Evolutionary conservation across 768 basidiomycete species (phyloP).

Genomic region (Amanita pallidorosea): DNA sequence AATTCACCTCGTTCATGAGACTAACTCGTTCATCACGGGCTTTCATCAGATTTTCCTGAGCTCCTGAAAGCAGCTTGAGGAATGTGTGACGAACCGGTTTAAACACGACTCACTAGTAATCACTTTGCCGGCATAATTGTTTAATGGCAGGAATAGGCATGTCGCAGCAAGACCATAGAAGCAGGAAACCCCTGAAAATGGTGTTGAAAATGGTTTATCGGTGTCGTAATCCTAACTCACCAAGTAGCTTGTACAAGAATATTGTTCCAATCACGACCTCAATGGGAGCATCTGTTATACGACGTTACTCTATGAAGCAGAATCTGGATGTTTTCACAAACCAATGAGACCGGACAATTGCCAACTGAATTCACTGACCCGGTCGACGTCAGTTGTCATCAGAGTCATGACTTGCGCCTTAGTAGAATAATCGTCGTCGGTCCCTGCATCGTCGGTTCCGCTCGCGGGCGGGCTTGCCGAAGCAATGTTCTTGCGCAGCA

Average conservation of each 20-base stretch:
- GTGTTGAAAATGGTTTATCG: not conserved
- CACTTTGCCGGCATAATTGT: slow-evolving; percentile 75
- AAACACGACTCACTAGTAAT: slow-evolving; percentile 33
- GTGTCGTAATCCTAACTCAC: slow-evolving; percentile 20
- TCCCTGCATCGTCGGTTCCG: slow-evolving; percentile 17
- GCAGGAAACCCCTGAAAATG: slow-evolving; percentile 43
- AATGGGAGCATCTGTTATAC: slow-evolving; percentile 54
- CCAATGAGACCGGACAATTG: slow-evolving; percentile 69
- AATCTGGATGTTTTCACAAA: slow-evolving; percentile 17
- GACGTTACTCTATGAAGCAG: slow-evolving; percentile 2
- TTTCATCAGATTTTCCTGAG: slow-evolving; percentile 87
- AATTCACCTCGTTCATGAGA: slow-evolving; percentile 68
- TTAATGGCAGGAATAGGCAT: slow-evolving; percentile 62
- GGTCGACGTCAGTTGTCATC: slow-evolving; percentile 91
- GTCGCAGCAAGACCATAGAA: slow-evolving; percentile 73
- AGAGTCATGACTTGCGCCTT: slow-evolving; percentile 87
- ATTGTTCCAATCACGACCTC: slow-evolving; percentile 66
- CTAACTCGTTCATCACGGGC: slow-evolving; percentile 83
- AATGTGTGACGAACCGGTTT: not conserved
- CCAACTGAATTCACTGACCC: slow-evolving; percentile 78
- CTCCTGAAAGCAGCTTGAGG: slow-evolving; percentile 16
- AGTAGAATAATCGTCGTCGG: slow-evolving; percentile 48
- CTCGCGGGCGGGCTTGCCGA: slow-evolving; percentile 31
- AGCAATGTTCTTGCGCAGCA: slow-evolving; percentile 76
- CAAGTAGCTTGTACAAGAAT: slow-evolving; percentile 72